Conservation (phyloP, 768 basidiomycete species). For the Mycena alexandri region DNA sequence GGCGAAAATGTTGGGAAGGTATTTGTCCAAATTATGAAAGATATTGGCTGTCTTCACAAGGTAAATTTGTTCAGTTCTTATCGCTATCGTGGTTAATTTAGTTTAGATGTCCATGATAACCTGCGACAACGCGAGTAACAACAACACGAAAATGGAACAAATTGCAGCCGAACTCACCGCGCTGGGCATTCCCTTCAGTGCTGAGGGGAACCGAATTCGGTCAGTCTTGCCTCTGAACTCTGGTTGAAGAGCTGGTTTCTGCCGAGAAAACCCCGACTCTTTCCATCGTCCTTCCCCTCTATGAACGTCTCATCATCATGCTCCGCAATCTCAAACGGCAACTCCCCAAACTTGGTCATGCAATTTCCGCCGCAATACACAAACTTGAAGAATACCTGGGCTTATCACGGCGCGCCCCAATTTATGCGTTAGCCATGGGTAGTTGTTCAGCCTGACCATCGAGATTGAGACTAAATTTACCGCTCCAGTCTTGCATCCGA, state of each 20-base stretch:
- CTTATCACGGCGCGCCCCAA: slow-evolving; percentile 40
- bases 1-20: slow-evolving; percentile 43
- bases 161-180: slow-evolving; percentile 34
- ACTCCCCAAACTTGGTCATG: slow-evolving; percentile 43
- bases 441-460: slow-evolving; percentile 3
- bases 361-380: slow-evolving; percentile 42
- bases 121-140: slow-evolving; percentile 53
- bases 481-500: slow-evolving; percentile 40
- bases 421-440: slow-evolving; percentile 51
- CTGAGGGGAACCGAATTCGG: slow-evolving; percentile 41
- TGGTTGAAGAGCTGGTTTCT: slow-evolving; percentile 50
- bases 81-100: not conserved
- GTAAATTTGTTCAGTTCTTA: slow-evolving; percentile 40
- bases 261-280: slow-evolving; percentile 51
- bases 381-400: slow-evolving; percentile 51
- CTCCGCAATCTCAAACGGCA: slow-evolving; percentile 29
- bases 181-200: slow-evolving; percentile 32
- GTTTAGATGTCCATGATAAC: slow-evolving; percentile 43
- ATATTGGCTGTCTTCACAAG: slow-evolving; percentile 38
- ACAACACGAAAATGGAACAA: slow-evolving; percentile 48
- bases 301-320: slow-evolving; percentile 46
- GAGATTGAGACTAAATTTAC: not conserved
- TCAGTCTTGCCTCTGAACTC: slow-evolving; percentile 40
- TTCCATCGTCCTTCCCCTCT: slow-evolving; percentile 47
- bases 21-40: slow-evolving; percentile 44